Evolutionary conservation across 495 filamentous ascomycete species (phyloP), one percentile per base, ranked within the genome.

Genomic region (Penicillium argentinense): DNA sequence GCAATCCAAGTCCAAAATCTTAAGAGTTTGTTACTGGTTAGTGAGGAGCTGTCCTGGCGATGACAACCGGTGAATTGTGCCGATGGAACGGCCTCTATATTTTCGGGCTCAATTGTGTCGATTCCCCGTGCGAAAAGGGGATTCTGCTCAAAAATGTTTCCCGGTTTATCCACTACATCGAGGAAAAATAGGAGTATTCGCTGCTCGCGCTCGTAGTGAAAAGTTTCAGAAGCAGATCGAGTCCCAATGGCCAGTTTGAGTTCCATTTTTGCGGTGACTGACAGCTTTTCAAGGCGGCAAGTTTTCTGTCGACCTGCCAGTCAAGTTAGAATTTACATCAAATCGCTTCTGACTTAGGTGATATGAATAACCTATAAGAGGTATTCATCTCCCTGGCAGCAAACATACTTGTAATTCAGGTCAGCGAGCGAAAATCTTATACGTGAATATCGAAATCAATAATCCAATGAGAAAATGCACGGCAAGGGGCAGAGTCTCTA

Each of bases 31-130:
- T 12, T 12, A 28, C 2, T 5, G 7, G 16, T 38, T 38, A 38
- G 19, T 9, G n/a, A 39, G 19, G 9, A 14, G 12, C 19, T 6
- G 19, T n/a, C 19, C 3, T 25, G 5, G 25, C 11, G 5, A 33
- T 33, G 30, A 33, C 30, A 45, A 51, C 47, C 47, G 6, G 22
- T 73, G 16, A 56, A 51, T 6, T 60, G 51, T 0, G 59, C 66
- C 0, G 59, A 66, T 18, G 73, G 49, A 24, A 77, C 62, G 1
- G 69, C 55, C 25, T 77, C 59, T 4, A 77, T 51, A 49, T 75
- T 74, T 26, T 55, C 49, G 9, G 68, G 72, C 24, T 78, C 71
- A 12, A 56, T 64, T 3, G 67, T 76, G 4, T 54, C 53, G 24
- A 44, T 51, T 5, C 46, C 42, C 12, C 48, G 42, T n/a, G 49